These are phyloP conservation scores for Nepenthes gracilis DNA, from an alignment of 148 eudicot species.

Conservation along the genomic window DNA sequence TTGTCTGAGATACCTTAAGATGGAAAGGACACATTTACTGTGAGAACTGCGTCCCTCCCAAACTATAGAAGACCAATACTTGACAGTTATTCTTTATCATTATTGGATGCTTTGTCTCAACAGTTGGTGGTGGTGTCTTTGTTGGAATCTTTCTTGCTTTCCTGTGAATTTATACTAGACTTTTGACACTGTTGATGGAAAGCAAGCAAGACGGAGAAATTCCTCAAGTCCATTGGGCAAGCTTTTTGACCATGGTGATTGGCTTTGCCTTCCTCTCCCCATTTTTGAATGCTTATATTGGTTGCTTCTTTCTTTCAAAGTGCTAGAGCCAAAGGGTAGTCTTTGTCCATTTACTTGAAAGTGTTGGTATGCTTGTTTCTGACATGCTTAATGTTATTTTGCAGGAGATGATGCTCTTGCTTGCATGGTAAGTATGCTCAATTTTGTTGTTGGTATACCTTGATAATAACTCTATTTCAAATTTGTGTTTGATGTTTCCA, in stretches of 20 bases:
- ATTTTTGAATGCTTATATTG: not conserved
- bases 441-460: not conserved
- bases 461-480: conserved; percentile 3
- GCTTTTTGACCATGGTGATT: conserved; percentile 91
- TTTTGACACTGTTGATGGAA: conserved; percentile 99
- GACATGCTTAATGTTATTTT: conserved; percentile 12
- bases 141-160: not conserved
- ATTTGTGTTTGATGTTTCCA: conserved; percentile 14
- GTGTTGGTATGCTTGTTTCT: conserved; percentile 2
- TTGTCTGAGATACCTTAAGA: no score
- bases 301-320: not conserved
- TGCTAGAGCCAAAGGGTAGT: not conserved
- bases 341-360: not conserved
- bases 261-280: conserved; percentile 4
- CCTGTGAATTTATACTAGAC: conserved; percentile 31
- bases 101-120: conserved; percentile 1
- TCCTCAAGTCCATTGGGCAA: conserved; percentile 98
- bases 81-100: not conserved
- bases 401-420: conserved; percentile 93
- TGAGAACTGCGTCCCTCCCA: no score
- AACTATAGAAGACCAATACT: no score
- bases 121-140: no score
- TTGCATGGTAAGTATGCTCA: conserved; percentile 59
- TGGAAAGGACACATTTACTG: no score
- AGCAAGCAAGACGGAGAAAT: conserved; percentile 97